A percentile compares a stretch with the other conserved stretches of the same genome.
phyloP scores from a whole-genome alignment of 306 rosid genomes.

The Benincasa hispida region DNA sequence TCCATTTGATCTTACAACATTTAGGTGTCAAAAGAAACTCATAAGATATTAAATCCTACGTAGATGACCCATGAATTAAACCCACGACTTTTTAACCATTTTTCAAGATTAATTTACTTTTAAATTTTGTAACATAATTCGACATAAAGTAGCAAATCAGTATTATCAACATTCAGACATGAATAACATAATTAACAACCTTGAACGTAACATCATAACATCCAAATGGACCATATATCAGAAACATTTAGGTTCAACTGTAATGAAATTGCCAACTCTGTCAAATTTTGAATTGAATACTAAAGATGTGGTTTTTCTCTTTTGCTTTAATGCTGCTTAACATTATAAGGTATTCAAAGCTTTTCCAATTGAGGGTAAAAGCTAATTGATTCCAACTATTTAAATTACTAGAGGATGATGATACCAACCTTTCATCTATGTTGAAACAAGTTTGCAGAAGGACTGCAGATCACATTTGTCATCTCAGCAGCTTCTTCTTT shows the following conservation, averaged over 20 bases:
- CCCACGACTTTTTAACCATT: no score
- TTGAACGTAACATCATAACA: background rate
- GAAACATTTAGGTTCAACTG: background rate
- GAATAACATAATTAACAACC: background rate
- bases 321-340: background rate
- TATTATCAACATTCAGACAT: background rate
- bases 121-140: no score
- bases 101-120: no score
- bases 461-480: slow-evolving; percentile 6
- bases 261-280: background rate
- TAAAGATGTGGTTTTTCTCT: background rate
- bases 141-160: no score
- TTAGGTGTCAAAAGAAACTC: no score
- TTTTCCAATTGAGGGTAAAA: background rate
- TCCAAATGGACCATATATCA: background rate
- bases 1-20: no score
- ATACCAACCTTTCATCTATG: background rate
- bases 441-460: slow-evolving; percentile 1
- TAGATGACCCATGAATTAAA: no score
- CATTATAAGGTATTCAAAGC: background rate
- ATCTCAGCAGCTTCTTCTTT: background rate
- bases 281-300: background rate
- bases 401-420: background rate
- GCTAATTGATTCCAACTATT: background rate
- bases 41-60: no score